These are phyloP conservation scores for Auricularia sp. DNA, from an alignment of 768 basidiomycete genomes.

Conservation along the genomic window DNA sequence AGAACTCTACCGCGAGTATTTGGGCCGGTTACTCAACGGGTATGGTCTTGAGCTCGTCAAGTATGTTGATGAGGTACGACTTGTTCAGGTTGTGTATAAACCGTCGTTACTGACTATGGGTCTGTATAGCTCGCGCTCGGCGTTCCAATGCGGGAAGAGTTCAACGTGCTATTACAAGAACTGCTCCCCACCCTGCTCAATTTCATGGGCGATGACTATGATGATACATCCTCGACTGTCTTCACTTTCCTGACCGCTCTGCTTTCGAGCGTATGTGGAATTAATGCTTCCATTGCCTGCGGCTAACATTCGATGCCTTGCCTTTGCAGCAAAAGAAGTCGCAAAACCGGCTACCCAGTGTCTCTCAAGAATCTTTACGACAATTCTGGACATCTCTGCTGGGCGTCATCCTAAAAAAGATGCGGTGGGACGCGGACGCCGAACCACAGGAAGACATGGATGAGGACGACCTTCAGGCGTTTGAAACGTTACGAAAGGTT, in stretches of 20 bases:
- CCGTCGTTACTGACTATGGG: neutral
- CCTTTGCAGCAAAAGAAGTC: conserved; percentile 30
- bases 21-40: conserved; percentile 74
- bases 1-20: conserved; percentile 78
- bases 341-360: conserved; percentile 48
- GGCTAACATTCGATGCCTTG: neutral
- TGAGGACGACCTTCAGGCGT: conserved; percentile 75
- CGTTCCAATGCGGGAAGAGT: conserved; percentile 38
- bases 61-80: conserved; percentile 63
- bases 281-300: neutral
- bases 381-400: conserved; percentile 72
- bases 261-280: conserved; percentile 54
- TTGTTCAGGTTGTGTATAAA: conserved; percentile 1
- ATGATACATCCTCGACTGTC: conserved; percentile 79
- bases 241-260: conserved; percentile 71
- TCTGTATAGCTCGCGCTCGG: neutral
- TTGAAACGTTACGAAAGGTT: conserved; percentile 76
- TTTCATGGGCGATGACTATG: conserved; percentile 83
- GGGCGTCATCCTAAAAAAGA: conserved; percentile 68
- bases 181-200: conserved; percentile 73
- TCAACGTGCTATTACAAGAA: conserved; percentile 47
- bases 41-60: conserved; percentile 76
- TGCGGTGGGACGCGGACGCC: conserved; percentile 82
- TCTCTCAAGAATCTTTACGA: conserved; percentile 51
- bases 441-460: conserved; percentile 70